Evolutionary conservation across 257 asterid species (phyloP).

Genomic region (Knoxia roxburghii): DNA sequence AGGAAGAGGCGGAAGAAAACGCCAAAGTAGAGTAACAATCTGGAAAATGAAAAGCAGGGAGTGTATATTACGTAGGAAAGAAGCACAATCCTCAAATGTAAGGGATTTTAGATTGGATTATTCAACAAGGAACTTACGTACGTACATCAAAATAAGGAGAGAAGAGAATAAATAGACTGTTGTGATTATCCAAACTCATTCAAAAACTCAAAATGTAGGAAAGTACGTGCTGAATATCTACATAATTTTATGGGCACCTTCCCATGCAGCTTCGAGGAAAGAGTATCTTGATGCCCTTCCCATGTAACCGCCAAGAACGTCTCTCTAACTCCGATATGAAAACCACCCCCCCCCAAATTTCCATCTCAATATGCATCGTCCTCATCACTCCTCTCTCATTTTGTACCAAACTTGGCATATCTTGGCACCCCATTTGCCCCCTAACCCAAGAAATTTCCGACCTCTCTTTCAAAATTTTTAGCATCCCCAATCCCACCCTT

Average conservation of each 20-base stretch:
- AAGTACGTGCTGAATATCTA: neutral
- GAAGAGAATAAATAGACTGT: no score
- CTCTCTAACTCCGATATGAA: conserved; percentile 6
- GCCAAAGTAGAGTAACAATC: conserved; percentile 2
- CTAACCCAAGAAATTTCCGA: conserved; percentile 31
- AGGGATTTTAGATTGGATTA: no score
- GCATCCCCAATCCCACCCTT: neutral
- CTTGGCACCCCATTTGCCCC: conserved; percentile 16
- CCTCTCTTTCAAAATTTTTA: neutral
- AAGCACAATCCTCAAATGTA: no score
- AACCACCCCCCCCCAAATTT: neutral
- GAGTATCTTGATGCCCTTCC: neutral
- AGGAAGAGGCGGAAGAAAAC: neutral
- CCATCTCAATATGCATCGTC: conserved; percentile 12
- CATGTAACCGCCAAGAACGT: conserved; percentile 21
- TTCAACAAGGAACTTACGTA: no score
- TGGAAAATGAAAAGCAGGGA: conserved; percentile 14
- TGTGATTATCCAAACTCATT: no score
- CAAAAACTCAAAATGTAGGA: no score
- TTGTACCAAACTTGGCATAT: conserved; percentile 24
- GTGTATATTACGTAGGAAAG: no score
- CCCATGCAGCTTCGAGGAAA: conserved; percentile 53
- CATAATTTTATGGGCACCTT: conserved; percentile 13
- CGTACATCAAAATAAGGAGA: neutral
- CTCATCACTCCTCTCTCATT: conserved; percentile 7